A percentile compares a stretch with the other conserved stretches of the same genome.
Conservation (phyloP, 2,329 filamentous ascomycete species). For the Magnaporthales sp. region DNA sequence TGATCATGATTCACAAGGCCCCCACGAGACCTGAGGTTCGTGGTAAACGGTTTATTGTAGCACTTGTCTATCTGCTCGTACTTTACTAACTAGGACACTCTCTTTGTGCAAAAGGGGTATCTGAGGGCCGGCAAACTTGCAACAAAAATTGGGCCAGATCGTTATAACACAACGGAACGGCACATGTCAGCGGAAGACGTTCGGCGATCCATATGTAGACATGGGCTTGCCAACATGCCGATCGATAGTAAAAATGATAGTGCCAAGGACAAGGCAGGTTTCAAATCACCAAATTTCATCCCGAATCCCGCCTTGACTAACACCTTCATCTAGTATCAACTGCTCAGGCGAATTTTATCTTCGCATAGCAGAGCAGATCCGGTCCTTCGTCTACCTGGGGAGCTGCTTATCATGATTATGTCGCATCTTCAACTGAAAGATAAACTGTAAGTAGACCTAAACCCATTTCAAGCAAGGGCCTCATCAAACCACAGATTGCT, state of each 20-base stretch:
- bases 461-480: neutral
- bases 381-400: neutral
- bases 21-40: slow-evolving; percentile 1
- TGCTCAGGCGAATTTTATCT: neutral
- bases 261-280: neutral
- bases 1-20: slow-evolving; percentile 3
- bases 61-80: neutral
- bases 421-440: neutral
- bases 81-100: neutral
- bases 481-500: neutral
- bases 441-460: neutral
- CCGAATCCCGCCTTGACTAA: neutral
- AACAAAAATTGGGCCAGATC: neutral
- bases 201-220: neutral
- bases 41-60: neutral
- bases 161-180: neutral
- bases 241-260: neutral
- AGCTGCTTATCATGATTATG: slow-evolving; percentile 3
- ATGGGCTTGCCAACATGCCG: neutral
- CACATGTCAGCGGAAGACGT: neutral
- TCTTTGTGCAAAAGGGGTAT: neutral
- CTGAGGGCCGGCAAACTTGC: slow-evolving; percentile 1
- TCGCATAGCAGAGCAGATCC: slow-evolving; percentile 1
- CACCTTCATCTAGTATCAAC: neutral
- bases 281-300: neutral